Conservation (phyloP, 768 basidiomycete genomes). For the Coprinellus micaceus region DNA sequence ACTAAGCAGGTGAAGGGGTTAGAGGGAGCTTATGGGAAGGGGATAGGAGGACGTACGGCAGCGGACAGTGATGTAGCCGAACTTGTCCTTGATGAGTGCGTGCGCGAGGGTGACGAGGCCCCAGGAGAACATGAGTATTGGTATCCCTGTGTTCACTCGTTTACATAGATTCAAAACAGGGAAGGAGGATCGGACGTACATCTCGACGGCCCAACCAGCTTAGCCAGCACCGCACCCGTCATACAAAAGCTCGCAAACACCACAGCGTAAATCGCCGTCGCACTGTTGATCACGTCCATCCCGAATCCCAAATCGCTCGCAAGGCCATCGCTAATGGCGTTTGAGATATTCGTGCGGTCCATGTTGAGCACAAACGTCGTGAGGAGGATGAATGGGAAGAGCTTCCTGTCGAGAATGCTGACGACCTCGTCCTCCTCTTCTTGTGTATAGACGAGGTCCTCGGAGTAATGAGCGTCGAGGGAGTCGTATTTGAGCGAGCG, state of each 20-base stretch:
- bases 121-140: conserved; percentile 38
- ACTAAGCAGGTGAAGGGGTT: conserved; percentile 17
- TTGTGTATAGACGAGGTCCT: conserved; percentile 25
- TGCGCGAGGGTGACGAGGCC: conserved; percentile 36
- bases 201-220: conserved; percentile 35
- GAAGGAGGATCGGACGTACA: conserved; percentile 19
- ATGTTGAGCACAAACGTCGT: conserved; percentile 37
- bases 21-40: background rate
- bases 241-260: conserved; percentile 33
- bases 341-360: conserved; percentile 40
- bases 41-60: conserved; percentile 21
- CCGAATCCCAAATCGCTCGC: conserved; percentile 37
- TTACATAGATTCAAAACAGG: background rate
- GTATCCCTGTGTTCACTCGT: conserved; percentile 27
- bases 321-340: conserved; percentile 39
- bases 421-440: conserved; percentile 32
- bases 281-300: conserved; percentile 37
- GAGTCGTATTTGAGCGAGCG: conserved; percentile 7
- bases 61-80: conserved; percentile 36
- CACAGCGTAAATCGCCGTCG: conserved; percentile 33
- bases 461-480: conserved; percentile 23
- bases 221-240: conserved; percentile 36
- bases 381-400: conserved; percentile 31
- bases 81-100: conserved; percentile 31
- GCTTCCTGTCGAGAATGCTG: conserved; percentile 17